Percentiles rank a stretch among this genome's conserved stretches.
phyloP scores from a whole-genome alignment of 2,329 filamentous ascomycete genomes.

The Tolypocladium pustulatum region DNA sequence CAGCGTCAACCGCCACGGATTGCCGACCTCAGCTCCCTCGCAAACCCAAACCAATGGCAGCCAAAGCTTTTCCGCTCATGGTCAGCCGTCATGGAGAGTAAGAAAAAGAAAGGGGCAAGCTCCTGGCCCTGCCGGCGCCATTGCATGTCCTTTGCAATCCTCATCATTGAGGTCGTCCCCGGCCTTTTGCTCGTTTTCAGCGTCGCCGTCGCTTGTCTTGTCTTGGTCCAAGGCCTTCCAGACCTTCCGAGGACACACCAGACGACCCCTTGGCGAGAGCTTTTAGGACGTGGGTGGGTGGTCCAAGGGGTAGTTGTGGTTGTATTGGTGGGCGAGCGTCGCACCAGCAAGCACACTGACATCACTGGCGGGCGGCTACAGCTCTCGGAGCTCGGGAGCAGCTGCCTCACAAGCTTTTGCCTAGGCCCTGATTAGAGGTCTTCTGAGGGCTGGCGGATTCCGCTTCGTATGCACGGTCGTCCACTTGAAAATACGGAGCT shows the following conservation, averaged over 20 bases:
- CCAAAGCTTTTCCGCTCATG: constrained; percentile 3
- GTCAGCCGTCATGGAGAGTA: not conserved
- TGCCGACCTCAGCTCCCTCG: not conserved
- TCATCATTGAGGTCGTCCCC: not conserved
- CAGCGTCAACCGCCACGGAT: constrained; percentile 2
- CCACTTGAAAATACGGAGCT: too few relatives aligned
- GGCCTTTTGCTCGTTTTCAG: not conserved
- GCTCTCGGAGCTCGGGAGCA: not conserved
- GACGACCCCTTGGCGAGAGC: not conserved
- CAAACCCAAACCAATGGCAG: not conserved
- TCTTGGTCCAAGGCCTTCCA: not conserved
- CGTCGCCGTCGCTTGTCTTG: not conserved
- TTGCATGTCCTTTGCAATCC: not conserved
- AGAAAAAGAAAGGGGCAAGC: not conserved
- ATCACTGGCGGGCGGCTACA: constrained; percentile 2
- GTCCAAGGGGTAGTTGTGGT: not conserved
- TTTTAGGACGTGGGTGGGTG: not conserved
- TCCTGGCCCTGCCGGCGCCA: not conserved
- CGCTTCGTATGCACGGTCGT: not conserved
- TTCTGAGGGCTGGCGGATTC: not conserved
- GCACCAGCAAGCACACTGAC: constrained; percentile 5
- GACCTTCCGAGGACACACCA: not conserved
- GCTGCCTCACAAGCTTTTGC: not conserved
- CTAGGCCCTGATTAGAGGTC: not conserved
- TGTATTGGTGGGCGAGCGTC: constrained; percentile 3